Percentiles rank a stretch among this genome's conserved stretches.
These are phyloP conservation scores for Kodamaea suecica DNA, from an alignment of 1,139 yeast species.

Conservation along the genomic window DNA sequence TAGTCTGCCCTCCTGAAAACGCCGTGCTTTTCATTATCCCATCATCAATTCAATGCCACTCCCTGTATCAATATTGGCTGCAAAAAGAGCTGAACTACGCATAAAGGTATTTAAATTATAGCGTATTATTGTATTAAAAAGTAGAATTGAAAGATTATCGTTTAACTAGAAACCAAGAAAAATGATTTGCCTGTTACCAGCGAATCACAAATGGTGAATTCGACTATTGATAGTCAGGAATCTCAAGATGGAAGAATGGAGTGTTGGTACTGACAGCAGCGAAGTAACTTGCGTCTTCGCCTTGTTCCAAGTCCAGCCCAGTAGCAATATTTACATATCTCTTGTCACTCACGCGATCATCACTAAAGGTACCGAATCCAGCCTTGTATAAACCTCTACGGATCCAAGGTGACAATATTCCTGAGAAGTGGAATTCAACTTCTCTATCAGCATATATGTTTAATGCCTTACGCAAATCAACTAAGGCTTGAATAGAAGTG, in stretches of 20 bases:
- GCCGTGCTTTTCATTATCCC: too few species aligned
- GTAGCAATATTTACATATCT: slow-evolving; percentile 41
- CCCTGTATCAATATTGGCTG: too few species aligned
- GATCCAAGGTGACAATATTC: slow-evolving; percentile 83
- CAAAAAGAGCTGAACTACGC: too few species aligned
- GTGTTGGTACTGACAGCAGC: slow-evolving; percentile 71
- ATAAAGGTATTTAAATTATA: too few species aligned
- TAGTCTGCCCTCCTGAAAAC: too few species aligned
- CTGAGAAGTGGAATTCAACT: slow-evolving; percentile 87
- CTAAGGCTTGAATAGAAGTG: slow-evolving; percentile 74
- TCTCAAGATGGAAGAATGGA: slow-evolving; percentile 84
- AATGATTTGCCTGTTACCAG: too few species aligned
- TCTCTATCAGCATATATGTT: slow-evolving; percentile 76
- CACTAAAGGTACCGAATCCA: slow-evolving; percentile 70
- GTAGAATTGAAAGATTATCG: too few species aligned
- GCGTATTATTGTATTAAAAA: too few species aligned
- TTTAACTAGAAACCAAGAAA: too few species aligned
- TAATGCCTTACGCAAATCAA: slow-evolving; percentile 71
- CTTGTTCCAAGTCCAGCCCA: slow-evolving; percentile 32
- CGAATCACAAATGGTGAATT: not conserved
- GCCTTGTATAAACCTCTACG: slow-evolving; percentile 71
- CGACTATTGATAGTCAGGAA: slow-evolving; percentile 57
- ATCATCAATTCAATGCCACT: too few species aligned
- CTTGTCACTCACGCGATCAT: slow-evolving; percentile 39
- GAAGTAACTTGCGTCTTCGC: slow-evolving; percentile 33